Percentiles rank a stretch among this genome's conserved stretches.
Evolutionary conservation across 208 protist species (phyloP).

Genomic region (Strigomonas galati): DNA sequence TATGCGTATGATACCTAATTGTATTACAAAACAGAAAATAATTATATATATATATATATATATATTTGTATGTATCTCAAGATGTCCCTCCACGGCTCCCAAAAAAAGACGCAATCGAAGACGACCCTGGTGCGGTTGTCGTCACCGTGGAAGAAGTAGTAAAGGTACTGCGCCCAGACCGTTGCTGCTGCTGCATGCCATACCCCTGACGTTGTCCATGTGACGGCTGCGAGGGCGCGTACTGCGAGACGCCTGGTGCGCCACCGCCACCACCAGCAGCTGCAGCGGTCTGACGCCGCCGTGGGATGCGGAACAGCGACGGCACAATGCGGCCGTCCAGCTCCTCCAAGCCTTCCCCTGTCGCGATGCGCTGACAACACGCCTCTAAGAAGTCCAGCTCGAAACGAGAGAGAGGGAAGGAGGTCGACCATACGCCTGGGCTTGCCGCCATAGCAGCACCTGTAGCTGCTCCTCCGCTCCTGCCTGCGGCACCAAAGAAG

Average conservation of each 20-base stretch:
- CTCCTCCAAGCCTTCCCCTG: constrained; percentile 35
- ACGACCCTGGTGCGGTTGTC: neutral
- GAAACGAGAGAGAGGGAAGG: constrained; percentile 47
- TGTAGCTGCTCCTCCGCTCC: constrained; percentile 8
- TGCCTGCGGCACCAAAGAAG: neutral
- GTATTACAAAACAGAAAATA: too few species aligned
- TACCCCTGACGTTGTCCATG: too few species aligned
- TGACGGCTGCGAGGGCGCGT: too few species aligned
- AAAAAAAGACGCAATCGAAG: neutral
- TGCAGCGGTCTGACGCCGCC: constrained; percentile 26
- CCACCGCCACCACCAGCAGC: neutral
- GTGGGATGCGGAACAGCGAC: constrained; percentile 72
- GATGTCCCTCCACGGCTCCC: too few species aligned
- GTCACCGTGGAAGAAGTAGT: too few species aligned
- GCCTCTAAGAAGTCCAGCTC: constrained; percentile 88
- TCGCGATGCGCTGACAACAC: constrained; percentile 71
- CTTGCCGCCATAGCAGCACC: constrained; percentile 3
- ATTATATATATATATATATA: too few species aligned
- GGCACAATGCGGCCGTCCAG: constrained; percentile 62
- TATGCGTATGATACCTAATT: too few species aligned
- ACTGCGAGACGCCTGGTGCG: neutral
- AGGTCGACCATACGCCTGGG: constrained; percentile 64
- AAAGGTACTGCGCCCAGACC: too few species aligned
- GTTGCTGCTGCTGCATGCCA: too few species aligned
- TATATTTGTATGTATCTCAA: too few species aligned